These are phyloP conservation scores for Caryopteris hybrid DNA, from an alignment of 305 asterid species.

Conservation along the genomic window DNA sequence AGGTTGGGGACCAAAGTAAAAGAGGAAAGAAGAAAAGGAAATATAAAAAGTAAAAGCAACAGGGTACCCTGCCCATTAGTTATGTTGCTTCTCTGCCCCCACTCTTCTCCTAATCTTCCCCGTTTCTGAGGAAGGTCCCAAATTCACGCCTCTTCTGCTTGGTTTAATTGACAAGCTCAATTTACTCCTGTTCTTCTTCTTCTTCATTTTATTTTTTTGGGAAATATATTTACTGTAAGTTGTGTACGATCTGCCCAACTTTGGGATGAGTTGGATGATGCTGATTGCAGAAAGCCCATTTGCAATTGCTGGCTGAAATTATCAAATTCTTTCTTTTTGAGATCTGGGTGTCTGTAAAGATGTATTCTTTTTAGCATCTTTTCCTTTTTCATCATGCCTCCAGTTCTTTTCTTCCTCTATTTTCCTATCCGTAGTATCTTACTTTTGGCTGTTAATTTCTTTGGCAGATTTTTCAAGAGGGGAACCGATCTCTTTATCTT, in stretches of 20 bases:
- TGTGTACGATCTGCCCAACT: constrained; percentile 38
- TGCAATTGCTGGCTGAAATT: constrained; percentile 16
- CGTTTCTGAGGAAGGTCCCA: constrained; percentile 25
- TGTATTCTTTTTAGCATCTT: constrained; percentile 48
- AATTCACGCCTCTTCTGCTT: constrained; percentile 13
- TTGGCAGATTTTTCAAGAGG: constrained; percentile 52
- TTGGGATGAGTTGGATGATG: constrained; percentile 26
- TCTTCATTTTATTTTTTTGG: not conserved
- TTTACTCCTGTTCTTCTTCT: not conserved
- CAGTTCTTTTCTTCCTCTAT: constrained; percentile 26
- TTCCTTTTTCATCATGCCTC: constrained; percentile 38
- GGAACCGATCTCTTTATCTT: constrained; percentile 34
- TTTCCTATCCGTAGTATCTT: constrained; percentile 43
- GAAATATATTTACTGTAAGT: not conserved
- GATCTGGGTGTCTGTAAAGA: constrained; percentile 65
- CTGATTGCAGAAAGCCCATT: constrained; percentile 21
- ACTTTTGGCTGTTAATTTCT: constrained; percentile 37
- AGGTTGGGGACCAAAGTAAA: constrained; percentile 45
- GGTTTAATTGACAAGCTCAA: not conserved
- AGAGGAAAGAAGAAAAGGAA: constrained; percentile 26
- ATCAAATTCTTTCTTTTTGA: constrained; percentile 20
- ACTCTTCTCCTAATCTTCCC: constrained; percentile 26
- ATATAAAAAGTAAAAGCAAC: constrained; percentile 23
- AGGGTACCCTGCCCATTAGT: constrained; percentile 12
- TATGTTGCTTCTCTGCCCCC: constrained; percentile 15